phyloP scores from a whole-genome alignment of 805 yeast species.

The Tetrapisispora namnaoensis region DNA sequence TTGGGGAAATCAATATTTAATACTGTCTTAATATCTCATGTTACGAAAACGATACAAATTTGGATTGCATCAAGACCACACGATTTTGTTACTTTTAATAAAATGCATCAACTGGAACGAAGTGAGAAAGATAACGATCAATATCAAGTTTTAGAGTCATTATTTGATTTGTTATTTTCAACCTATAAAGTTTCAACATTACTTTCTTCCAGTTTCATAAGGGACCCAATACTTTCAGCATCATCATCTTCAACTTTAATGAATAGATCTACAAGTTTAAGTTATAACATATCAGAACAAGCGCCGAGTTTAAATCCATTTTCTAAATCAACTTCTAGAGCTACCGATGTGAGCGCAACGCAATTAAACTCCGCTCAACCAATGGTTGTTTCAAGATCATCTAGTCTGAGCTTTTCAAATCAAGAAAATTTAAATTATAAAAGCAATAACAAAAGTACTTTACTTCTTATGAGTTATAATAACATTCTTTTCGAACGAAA shows the following conservation, averaged over 20 bases:
- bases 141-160: slow-evolving; percentile 1
- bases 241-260: neutral
- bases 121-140: neutral
- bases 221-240: neutral
- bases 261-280: neutral
- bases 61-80: slow-evolving; percentile 42
- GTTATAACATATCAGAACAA: neutral
- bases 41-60: slow-evolving; percentile 33
- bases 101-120: neutral
- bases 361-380: neutral
- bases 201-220: slow-evolving; percentile 3
- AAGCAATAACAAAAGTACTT: neutral
- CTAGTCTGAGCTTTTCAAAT: neutral
- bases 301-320: neutral
- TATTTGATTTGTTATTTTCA: slow-evolving; percentile 16
- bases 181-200: slow-evolving; percentile 11
- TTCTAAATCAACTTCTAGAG: neutral
- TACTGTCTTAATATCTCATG: slow-evolving; percentile 34
- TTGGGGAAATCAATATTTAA: slow-evolving; percentile 37
- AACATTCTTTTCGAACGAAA: neutral
- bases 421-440: neutral
- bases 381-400: neutral
- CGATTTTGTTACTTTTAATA: slow-evolving; percentile 30
- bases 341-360: neutral
- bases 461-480: neutral